Base-by-base conservation (phyloP, 768 basidiomycete species). In the Boletellus ananas region DNA sequence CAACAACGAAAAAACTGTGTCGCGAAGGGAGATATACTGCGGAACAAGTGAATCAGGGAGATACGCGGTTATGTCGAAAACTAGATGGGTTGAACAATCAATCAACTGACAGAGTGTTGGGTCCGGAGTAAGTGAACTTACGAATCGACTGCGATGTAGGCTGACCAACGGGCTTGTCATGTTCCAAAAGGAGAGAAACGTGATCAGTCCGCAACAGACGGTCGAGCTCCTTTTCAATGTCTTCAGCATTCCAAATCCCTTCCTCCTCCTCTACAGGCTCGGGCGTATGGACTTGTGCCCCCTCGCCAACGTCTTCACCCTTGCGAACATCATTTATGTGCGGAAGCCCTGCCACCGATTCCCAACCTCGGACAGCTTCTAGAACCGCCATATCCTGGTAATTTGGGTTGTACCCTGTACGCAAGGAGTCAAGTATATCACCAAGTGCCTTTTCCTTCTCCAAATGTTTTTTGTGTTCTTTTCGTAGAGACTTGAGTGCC, bases 371-470 rank as follows among this genome's bases (percentile, higher is more conserved):
- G 14, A 97, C 94, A 16, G 95, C 94, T 58, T 95, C 94, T 25
- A 96, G 80, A 42, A 98, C 95, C 2, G 93, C 94, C 95, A 99
- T 98, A 64, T 99, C 95, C 66, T 97, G 94, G 70, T 97, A 97
- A 67, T 99, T 99, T 14, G 95, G 95, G 66, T 99, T 99, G 72
- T 96, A 97, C 4, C 87, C 85, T 10, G 81, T 79, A 18, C 90
- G 79, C 11, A 99, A 79, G 25, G 84, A 74, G 50, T 84, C 79
- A 6, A 99, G 78, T 44, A 99, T 90, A n/a, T 84, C 79, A 20
- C 85, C 87, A 3, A 99, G 80, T 40, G 82, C 76, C 52, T 79
- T 79, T 61, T 94, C 84, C 45, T 86, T 85, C 51, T 87, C 80
- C 23, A 90, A 66, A 50, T 89, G 83, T 52, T 83, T 81, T 49